These are phyloP conservation scores for Cudoniella acicularis DNA, from an alignment of 495 filamentous ascomycete genomes.

Conservation along the genomic window DNA sequence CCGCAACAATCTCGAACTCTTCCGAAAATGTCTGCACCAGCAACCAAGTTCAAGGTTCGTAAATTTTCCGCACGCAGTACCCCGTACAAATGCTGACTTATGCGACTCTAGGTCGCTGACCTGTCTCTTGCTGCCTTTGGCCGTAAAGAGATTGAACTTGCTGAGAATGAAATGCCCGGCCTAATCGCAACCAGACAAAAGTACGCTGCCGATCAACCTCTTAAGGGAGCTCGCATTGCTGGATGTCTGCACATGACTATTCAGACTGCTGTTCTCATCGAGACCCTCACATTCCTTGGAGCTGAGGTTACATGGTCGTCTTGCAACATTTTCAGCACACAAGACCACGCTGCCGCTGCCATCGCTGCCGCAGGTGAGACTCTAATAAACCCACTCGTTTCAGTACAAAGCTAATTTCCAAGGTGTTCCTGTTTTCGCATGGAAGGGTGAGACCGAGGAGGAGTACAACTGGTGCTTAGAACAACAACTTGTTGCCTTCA, in stretches of 20 bases:
- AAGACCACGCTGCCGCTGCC: constrained; percentile 96
- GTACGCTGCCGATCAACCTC: constrained; percentile 89
- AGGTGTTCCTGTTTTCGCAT: constrained; percentile 93
- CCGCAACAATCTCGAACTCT: constrained; percentile 13
- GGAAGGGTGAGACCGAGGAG: constrained; percentile 99
- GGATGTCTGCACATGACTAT: constrained; percentile 99
- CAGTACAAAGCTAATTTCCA: neutral
- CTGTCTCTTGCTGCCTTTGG: constrained; percentile 96
- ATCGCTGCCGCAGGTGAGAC: constrained; percentile 72
- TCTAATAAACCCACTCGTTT: neutral
- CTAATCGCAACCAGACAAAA: constrained; percentile 91
- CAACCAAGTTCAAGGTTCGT: constrained; percentile 23
- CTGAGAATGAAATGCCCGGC: constrained; percentile 98
- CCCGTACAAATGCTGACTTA: constrained; percentile 25
- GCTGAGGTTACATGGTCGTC: constrained; percentile 97
- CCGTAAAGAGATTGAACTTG: constrained; percentile 97
- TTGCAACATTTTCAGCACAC: constrained; percentile 99
- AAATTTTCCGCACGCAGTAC: neutral
- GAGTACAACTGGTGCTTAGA: constrained; percentile 99
- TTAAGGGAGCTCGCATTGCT: constrained; percentile 79
- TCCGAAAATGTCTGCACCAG: constrained; percentile 25
- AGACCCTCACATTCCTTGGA: constrained; percentile 89
- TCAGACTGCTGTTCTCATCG: constrained; percentile 97
- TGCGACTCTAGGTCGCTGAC: constrained; percentile 96
- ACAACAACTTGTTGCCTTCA: constrained; percentile 96